phyloP scores from a whole-genome alignment of 2,329 filamentous ascomycete species.

The Fusarium dlaminii region DNA sequence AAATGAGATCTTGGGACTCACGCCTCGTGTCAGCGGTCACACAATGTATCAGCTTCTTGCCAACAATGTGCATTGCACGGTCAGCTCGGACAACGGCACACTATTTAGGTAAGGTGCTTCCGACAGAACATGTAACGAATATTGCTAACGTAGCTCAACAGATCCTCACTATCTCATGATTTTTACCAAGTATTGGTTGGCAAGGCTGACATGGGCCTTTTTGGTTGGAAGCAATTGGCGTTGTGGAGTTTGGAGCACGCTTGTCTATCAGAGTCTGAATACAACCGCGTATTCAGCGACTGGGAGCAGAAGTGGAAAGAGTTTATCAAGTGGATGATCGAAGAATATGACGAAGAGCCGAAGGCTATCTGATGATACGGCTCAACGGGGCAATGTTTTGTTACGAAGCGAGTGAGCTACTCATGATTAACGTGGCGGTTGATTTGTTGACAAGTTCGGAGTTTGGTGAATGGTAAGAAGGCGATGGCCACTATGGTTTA shows the following conservation, averaged over 20 bases:
- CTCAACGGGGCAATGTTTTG: not conserved
- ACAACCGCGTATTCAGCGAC: conserved; percentile 47
- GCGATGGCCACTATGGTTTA: not conserved
- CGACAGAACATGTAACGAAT: not conserved
- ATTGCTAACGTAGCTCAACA: conserved; percentile 44
- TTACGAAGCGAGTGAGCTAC: not conserved
- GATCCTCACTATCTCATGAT: conserved; percentile 77
- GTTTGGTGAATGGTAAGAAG: conserved; percentile 12
- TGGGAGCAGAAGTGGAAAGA: conserved; percentile 67
- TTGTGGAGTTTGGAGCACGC: conserved; percentile 71
- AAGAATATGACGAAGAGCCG: conserved; percentile 46
- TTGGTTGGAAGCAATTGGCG: conserved; percentile 75
- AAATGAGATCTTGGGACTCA: conserved; percentile 78
- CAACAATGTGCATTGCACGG: conserved; percentile 77
- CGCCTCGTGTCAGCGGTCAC: conserved; percentile 71
- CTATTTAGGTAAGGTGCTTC: conserved; percentile 68
- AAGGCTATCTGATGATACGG: not conserved
- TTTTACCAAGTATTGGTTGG: conserved; percentile 82
- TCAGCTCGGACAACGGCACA: conserved; percentile 80
- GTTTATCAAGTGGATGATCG: conserved; percentile 65
- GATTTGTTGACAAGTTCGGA: conserved; percentile 1
- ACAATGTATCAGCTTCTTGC: conserved; percentile 74
- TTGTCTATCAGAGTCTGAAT: conserved; percentile 59
- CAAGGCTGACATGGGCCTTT: conserved; percentile 71
- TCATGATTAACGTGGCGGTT: not conserved